These are phyloP conservation scores for Cupressus sempervirens DNA, from an alignment of 75 land plant genomes.

Conservation along the genomic window DNA sequence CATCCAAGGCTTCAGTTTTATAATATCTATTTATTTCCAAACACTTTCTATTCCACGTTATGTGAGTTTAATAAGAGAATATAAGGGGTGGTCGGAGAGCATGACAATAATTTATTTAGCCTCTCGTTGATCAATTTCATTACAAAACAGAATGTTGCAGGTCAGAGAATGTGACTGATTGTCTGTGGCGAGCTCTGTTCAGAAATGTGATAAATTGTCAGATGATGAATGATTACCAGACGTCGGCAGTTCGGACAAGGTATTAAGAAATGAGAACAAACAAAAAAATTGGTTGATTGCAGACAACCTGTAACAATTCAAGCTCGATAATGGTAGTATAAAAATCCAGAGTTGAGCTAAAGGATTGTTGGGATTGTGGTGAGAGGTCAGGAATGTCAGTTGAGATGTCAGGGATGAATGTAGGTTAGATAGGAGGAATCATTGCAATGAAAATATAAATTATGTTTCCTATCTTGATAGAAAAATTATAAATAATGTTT, in stretches of 20 bases:
- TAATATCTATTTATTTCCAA: neutral
- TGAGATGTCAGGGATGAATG: neutral
- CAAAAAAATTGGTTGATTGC: neutral
- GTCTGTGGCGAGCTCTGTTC: neutral
- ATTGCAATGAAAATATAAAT: too few relatives aligned
- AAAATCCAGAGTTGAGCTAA: too few relatives aligned
- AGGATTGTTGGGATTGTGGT: too few relatives aligned
- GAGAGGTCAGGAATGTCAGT: neutral
- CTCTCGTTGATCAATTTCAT: neutral
- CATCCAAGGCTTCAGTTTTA: too few relatives aligned
- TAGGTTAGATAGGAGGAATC: neutral
- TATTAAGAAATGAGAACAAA: neutral
- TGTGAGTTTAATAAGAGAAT: neutral
- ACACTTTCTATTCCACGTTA: too few relatives aligned
- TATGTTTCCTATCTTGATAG: neutral
- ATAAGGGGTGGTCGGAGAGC: neutral
- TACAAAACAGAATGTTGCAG: neutral
- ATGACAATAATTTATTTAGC: neutral
- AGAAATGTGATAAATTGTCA: neutral
- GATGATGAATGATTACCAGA: neutral
- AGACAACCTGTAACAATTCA: neutral
- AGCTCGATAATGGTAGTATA: neutral
- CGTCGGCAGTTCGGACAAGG: neutral
- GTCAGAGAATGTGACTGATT: neutral
- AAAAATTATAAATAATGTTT: too few relatives aligned